These are phyloP conservation scores for Mycena galericulata DNA, from an alignment of 768 basidiomycete species.

Conservation along the genomic window DNA sequence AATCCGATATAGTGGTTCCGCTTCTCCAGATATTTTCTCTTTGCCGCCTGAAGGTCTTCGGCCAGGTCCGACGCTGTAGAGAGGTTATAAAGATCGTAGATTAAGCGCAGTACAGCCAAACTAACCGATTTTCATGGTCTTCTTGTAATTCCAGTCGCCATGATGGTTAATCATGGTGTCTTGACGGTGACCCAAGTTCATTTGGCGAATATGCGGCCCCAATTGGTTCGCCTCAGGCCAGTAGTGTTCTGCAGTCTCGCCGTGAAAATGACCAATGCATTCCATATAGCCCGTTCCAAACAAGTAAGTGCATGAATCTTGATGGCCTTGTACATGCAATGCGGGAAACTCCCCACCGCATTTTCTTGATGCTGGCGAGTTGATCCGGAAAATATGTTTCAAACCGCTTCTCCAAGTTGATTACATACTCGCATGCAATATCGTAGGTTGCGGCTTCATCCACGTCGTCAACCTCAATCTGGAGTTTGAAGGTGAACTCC, in stretches of 20 bases:
- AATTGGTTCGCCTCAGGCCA: constrained; percentile 19
- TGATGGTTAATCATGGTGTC: constrained; percentile 38
- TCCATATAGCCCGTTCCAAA: constrained; percentile 35
- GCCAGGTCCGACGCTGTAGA: neutral
- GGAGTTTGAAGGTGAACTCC: neutral
- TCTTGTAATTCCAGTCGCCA: constrained; percentile 38
- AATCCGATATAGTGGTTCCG: constrained; percentile 8
- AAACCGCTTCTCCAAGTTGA: constrained; percentile 26
- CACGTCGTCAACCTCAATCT: constrained; percentile 3
- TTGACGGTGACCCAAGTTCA: constrained; percentile 38
- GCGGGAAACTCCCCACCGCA: constrained; percentile 33
- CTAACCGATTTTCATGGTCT: constrained; percentile 16
- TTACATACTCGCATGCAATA: constrained; percentile 31
- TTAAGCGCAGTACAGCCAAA: neutral
- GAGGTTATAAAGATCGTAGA: neutral
- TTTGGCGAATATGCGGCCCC: constrained; percentile 37
- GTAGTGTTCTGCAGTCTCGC: constrained; percentile 28
- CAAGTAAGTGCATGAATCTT: constrained; percentile 34
- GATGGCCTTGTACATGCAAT: constrained; percentile 37
- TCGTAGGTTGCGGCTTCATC: constrained; percentile 28
- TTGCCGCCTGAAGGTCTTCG: neutral
- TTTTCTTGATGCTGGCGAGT: neutral
- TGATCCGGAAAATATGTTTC: constrained; percentile 26
- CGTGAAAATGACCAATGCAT: constrained; percentile 39
- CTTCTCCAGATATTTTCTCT: neutral